Evolutionary conservation across 1,284 basidiomycete genomes (phyloP), one percentile per base, ranked within the genome.

Genomic region (Trametes versicolor): DNA sequence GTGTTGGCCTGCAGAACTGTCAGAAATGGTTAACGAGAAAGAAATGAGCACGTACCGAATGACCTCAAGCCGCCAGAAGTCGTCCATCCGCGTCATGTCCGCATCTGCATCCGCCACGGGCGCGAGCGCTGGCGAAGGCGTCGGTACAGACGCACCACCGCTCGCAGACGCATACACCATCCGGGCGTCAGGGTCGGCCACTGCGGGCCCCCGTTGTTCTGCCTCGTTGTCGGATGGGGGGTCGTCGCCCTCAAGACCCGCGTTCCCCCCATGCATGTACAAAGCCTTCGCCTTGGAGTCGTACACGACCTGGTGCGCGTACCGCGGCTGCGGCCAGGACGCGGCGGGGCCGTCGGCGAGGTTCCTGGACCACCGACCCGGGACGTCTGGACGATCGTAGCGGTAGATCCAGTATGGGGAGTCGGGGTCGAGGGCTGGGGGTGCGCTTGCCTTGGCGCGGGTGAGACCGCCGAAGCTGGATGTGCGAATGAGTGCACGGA

Each of bases 301-400:
- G 69, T 92, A 93, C 37, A 90, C 90, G 10, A 92, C 85, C 73
- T 93, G 90, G 72, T 93, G 90, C 6, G 91, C 92, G 71, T 89
- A 92, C 58, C 92, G 81, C 1, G 91, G 66, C 37, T 69, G 66
- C 6, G 75, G 73, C 32, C 58, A 60, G 5, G 58, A 17, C 13
- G 51, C 36, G 17, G 53, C 62, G 34, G 50, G 25, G 34, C 63
- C 69, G 34, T 79, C 75, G 0, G 82, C 80, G 1, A 86, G 71
- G 36, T 90, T 85, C 62, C 82, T 83, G 8, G 81, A 84, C 91
- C 91, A 93, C 67, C 79, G 83, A 0, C 89, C 89, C 1, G 89
- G 86, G 2, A 79, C 77, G 8, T 81, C 76, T 12, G 78, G 75
- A 8, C 74, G 70, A 3, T 80, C 77, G 68, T 91, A 92, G 62